Percentiles rank a stretch among this genome's conserved stretches.
phyloP scores from a whole-genome alignment of 2,329 filamentous ascomycete genomes.

The Aspergillus pseudoviridinutans region DNA sequence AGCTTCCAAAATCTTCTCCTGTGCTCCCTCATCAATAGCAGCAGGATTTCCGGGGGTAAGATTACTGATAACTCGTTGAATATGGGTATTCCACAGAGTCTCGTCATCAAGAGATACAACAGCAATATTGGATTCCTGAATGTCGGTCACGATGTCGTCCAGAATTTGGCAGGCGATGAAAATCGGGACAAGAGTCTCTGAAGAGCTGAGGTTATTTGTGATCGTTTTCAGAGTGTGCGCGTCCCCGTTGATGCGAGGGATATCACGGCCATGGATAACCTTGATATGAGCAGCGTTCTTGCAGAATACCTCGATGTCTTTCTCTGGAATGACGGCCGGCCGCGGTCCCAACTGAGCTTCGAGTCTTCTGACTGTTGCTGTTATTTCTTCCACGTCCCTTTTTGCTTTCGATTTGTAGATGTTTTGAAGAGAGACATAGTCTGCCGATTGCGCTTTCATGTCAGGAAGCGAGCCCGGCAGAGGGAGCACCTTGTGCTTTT shows the following conservation, averaged over 20 bases:
- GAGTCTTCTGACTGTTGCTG: slow-evolving; percentile 57
- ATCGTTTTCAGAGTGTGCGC: slow-evolving; percentile 41
- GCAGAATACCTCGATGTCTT: slow-evolving; percentile 87
- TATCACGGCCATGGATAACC: slow-evolving; percentile 64
- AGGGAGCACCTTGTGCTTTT: slow-evolving; percentile 68
- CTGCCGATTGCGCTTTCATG: slow-evolving; percentile 91
- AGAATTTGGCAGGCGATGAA: slow-evolving; percentile 61
- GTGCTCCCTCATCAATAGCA: slow-evolving; percentile 47
- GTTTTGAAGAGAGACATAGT: slow-evolving; percentile 87
- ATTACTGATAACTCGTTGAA: slow-evolving; percentile 24
- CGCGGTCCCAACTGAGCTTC: slow-evolving; percentile 50
- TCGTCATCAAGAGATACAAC: slow-evolving; percentile 30
- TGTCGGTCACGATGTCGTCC: slow-evolving; percentile 49
- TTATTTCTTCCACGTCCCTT: slow-evolving; percentile 70
- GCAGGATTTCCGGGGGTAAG: slow-evolving; percentile 38
- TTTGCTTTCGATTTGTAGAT: slow-evolving; percentile 89
- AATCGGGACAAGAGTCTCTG: slow-evolving; percentile 61
- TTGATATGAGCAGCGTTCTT: slow-evolving; percentile 93
- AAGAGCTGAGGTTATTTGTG: slow-evolving; percentile 39
- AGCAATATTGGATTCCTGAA: slow-evolving; percentile 40
- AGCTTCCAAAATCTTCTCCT: slow-evolving; percentile 51
- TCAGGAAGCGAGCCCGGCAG: slow-evolving; percentile 85
- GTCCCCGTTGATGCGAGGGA: slow-evolving; percentile 47
- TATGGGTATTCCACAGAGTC: slow-evolving; percentile 28
- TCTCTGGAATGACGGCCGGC: slow-evolving; percentile 53